These are phyloP conservation scores for Tetrahymena thermophila DNA, from an alignment of 73 alveolate species.

Conservation along the genomic window DNA sequence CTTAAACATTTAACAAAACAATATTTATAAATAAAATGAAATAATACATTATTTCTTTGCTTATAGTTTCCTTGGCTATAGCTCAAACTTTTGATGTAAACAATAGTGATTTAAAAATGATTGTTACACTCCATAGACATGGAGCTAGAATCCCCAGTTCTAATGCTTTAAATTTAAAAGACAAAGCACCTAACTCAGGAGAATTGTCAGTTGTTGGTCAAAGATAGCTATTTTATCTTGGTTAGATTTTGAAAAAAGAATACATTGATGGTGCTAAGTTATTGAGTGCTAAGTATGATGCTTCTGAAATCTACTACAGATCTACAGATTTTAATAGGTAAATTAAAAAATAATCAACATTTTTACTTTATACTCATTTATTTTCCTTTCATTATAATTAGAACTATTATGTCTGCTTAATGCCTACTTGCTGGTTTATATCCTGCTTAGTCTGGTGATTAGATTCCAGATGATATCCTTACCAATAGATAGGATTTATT, in stretches of 20 bases:
- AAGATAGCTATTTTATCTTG: background rate
- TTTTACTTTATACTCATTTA: background rate
- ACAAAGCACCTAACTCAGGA: background rate
- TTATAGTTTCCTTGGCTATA: background rate
- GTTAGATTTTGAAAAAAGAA: background rate
- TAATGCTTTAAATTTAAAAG: background rate
- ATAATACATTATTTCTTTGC: too few species aligned
- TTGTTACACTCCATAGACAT: background rate
- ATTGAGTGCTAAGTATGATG: background rate
- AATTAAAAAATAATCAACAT: background rate
- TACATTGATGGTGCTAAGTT: background rate
- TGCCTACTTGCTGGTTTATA: background rate
- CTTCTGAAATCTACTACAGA: background rate
- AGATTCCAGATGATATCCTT: background rate
- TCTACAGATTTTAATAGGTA: background rate
- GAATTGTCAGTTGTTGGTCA: background rate
- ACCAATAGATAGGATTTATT: background rate
- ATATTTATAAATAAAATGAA: background rate
- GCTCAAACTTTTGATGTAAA: background rate
- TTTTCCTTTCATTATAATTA: background rate
- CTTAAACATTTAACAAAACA: too few species aligned
- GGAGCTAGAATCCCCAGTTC: background rate
- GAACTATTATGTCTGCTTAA: background rate
- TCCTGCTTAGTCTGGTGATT: background rate
- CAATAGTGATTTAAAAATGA: background rate